phyloP scores from a whole-genome alignment of 164 flowering plant species.

The Liquidambar formosana region DNA sequence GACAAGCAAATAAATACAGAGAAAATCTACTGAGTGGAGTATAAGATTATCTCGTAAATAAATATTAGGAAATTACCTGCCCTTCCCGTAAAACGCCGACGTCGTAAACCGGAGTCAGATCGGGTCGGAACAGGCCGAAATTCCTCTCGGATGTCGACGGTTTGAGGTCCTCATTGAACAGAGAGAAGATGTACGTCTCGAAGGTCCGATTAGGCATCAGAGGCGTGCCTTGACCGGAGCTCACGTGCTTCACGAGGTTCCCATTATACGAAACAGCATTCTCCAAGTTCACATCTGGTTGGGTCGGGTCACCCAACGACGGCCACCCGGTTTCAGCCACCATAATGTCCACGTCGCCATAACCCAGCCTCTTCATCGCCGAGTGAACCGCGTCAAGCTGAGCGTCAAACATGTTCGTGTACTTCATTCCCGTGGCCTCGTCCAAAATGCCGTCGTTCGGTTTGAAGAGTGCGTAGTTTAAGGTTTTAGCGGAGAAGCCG shows the following conservation, averaged over 20 bases:
- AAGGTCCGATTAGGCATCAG: constrained; percentile 70
- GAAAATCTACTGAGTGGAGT: too few species aligned
- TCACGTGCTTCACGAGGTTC: constrained; percentile 51
- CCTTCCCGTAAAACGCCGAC: constrained; percentile 49
- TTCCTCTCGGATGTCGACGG: constrained; percentile 61
- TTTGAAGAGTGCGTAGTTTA: constrained; percentile 41
- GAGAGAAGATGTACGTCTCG: constrained; percentile 65
- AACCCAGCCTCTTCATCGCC: constrained; percentile 68
- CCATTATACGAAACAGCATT: constrained; percentile 61
- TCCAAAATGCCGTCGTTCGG: constrained; percentile 41
- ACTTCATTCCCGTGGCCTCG: constrained; percentile 27
- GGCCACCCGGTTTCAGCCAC: constrained; percentile 96
- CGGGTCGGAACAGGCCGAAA: constrained; percentile 74
- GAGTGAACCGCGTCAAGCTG: constrained; percentile 44
- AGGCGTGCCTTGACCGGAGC: constrained; percentile 74
- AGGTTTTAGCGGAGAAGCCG: constrained; percentile 26
- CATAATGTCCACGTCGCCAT: constrained; percentile 66
- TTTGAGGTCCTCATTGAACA: constrained; percentile 81
- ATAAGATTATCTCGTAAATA: too few species aligned
- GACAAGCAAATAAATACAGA: neutral
- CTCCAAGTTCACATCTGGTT: constrained; percentile 37
- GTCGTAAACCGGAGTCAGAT: constrained; percentile 69
- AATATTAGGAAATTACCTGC: constrained; percentile 26
- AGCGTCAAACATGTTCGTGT: constrained; percentile 55
- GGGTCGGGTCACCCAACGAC: constrained; percentile 53